These are phyloP conservation scores for Haplosporangium sp. DNA, from an alignment of 371 early-diverging fungal species.

Conservation along the genomic window DNA sequence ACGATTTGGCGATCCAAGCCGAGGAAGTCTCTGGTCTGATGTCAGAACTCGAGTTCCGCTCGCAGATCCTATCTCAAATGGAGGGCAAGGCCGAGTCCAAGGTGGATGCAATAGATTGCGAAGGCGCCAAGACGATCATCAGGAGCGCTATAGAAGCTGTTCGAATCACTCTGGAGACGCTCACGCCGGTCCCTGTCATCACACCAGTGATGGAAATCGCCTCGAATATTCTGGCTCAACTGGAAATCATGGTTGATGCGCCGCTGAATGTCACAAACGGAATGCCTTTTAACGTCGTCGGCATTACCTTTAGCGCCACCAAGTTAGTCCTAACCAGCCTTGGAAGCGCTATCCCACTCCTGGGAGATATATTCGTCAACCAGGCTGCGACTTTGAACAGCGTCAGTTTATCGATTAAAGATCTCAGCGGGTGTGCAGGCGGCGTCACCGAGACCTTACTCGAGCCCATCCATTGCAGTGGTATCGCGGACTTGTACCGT, in stretches of 20 bases:
- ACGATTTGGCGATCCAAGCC: conserved; percentile 9
- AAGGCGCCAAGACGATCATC: neutral
- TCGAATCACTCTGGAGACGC: neutral
- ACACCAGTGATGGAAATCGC: neutral
- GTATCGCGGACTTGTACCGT: conserved; percentile 21
- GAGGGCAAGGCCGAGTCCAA: conserved; percentile 3
- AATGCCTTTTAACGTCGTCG: neutral
- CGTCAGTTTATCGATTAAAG: neutral
- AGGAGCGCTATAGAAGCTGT: neutral
- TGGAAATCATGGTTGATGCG: neutral
- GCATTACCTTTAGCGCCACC: neutral
- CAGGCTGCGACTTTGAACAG: neutral
- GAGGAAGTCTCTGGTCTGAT: conserved; percentile 7
- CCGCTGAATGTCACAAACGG: neutral
- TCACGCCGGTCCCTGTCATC: neutral
- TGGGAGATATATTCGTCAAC: neutral
- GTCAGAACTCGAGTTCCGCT: conserved; percentile 27
- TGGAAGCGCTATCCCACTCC: neutral
- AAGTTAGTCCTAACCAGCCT: neutral
- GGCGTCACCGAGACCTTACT: conserved; percentile 1
- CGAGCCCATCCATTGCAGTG: conserved; percentile 10
- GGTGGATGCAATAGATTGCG: conserved; percentile 1
- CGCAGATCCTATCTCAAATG: conserved; percentile 11
- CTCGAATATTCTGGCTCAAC: neutral
- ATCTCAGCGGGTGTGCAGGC: neutral